Base-by-base conservation (phyloP, 805 yeast species). In the Kluyveromyces aestuarii region DNA sequence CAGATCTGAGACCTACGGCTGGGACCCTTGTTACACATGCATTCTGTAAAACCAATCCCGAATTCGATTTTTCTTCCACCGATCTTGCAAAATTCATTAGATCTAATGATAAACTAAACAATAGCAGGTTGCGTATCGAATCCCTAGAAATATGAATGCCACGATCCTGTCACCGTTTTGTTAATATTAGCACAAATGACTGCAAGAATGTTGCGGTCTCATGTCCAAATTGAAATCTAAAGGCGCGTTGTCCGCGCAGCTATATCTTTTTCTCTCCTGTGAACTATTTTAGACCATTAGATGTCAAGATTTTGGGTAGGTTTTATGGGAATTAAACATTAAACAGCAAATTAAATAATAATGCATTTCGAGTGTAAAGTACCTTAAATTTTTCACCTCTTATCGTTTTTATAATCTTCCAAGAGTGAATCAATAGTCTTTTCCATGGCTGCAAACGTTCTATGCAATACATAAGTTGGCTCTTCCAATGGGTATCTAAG, bases 1-100 rank as follows among this genome's bases (percentile, higher is more conserved):
- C 99, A 0, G 83, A 80, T n/a, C 66, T 73, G 55, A 73, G 99
- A 57, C 99, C 98, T 0, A 91, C 97, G 0, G 97, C 97, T 0
- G 73, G 71, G 42, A 73, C 76, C 42, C 66, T 90, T 17, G 62
- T 82, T 42, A 55, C 68, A 4, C 82, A 86, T 61, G 69, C 71
- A 17, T 81, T 84, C 58, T 72, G 80, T 60, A 52, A 48, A 13
- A 65, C 63, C 1, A 71, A 70, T 44, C 52, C 63, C 0, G 47
- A 56, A 4, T 84, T 81, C 60, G 64, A 67, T 27, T 84, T 84
- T 57, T 59, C 66, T 18, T 64, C 72, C 14, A 83, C 90, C 0
- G 70, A 72, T 52, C 66, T 84, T 46, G 81, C 84, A 1, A 67
- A 72, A 47, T 65, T 77, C 62, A 82, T 84, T 50, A 70, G 61